Evolutionary conservation across 2,329 filamentous ascomycete genomes (phyloP), one percentile per base, ranked within the genome.

Genomic region (Huntiella abstrusa): DNA sequence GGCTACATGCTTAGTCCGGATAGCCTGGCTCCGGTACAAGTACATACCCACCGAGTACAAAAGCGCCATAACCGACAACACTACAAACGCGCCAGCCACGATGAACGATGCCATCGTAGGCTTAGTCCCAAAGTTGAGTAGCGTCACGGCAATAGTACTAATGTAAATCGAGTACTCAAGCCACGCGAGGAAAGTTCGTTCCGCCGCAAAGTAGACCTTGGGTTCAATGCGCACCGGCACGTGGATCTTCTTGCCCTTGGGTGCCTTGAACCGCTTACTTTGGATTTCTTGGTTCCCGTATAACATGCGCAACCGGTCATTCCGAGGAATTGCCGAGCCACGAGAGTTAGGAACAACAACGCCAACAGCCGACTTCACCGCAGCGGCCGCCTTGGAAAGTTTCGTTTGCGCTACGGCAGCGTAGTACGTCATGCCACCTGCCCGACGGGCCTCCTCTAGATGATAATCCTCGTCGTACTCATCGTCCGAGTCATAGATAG

Each of bases 101-200:
- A 75, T 66, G 52, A 92, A 76, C 4, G 80, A 76, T 15, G 77
- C 60, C 39, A 54, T 58, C 5, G 62, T 70, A 15, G 72, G 68
- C 52, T 72, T 70, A 8, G 62, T 61, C 54, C 83, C 75, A 59
- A 95, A 85, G 66, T 93, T 87, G 53, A 93, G 72, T 40, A 93
- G 67, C 0, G 83, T 83, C 5, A 82, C 80, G 10, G 86, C 84
- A 55, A 93, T 88, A 22, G 82, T 81, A 55, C 84, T 85, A 46
- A 98, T 78, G 58, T 95, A 87, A 57, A 96, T 93, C 43, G 83
- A 88, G 63, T 93, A 96, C 62, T 98, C 88, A 55, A 98, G 81
- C 86, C 91, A 98, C 52, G 85, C 83, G 48, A 98, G 71, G 64
- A 95, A 98, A 1, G 91, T 98, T 53, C 91, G 76, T 63, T 98